A percentile compares a stretch with the other conserved stretches of the same genome.
These are phyloP conservation scores for Monosporascus sp. DNA, from an alignment of 2,329 filamentous ascomycete genomes.

Conservation along the genomic window DNA sequence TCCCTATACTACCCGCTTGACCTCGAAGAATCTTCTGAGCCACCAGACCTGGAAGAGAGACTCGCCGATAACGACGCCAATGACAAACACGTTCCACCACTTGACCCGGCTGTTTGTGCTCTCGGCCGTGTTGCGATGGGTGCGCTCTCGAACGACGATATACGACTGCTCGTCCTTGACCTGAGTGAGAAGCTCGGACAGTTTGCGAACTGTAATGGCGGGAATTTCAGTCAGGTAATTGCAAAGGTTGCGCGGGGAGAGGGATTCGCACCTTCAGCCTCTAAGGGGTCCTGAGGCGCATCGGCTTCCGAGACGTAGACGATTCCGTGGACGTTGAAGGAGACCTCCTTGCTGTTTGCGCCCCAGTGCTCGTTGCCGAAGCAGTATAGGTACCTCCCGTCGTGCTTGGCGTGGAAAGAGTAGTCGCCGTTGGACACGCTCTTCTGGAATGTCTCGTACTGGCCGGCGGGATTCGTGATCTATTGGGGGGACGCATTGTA, in stretches of 20 bases:
- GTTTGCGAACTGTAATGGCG: constrained; percentile 59
- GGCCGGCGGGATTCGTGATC: constrained; percentile 73
- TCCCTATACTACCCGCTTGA: constrained; percentile 59
- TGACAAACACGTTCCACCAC: constrained; percentile 99
- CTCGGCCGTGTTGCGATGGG: constrained; percentile 96
- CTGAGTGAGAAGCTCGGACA: constrained; percentile 80
- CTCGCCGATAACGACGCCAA: constrained; percentile 81
- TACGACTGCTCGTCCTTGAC: constrained; percentile 98
- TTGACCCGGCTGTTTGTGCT: constrained; percentile 97
- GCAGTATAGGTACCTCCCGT: constrained; percentile 94
- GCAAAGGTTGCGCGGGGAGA: not conserved
- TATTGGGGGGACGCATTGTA: constrained; percentile 26
- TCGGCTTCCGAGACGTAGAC: constrained; percentile 93
- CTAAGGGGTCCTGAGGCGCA: constrained; percentile 77
- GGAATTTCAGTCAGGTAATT: not conserved
- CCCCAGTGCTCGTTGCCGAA: constrained; percentile 99
- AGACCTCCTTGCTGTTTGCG: constrained; percentile 93
- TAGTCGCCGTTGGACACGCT: constrained; percentile 86
- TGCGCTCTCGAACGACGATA: constrained; percentile 91
- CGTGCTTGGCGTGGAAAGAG: constrained; percentile 76
- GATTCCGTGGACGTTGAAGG: constrained; percentile 98
- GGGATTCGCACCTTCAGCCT: constrained; percentile 68
- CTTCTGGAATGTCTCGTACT: constrained; percentile 75
- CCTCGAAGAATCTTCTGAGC: constrained; percentile 97
- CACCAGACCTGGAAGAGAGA: constrained; percentile 99